Evolutionary conservation across 225 moss, liverwort and hornwort species (phyloP).

Genomic region (Physcomitrellopsis africana): DNA sequence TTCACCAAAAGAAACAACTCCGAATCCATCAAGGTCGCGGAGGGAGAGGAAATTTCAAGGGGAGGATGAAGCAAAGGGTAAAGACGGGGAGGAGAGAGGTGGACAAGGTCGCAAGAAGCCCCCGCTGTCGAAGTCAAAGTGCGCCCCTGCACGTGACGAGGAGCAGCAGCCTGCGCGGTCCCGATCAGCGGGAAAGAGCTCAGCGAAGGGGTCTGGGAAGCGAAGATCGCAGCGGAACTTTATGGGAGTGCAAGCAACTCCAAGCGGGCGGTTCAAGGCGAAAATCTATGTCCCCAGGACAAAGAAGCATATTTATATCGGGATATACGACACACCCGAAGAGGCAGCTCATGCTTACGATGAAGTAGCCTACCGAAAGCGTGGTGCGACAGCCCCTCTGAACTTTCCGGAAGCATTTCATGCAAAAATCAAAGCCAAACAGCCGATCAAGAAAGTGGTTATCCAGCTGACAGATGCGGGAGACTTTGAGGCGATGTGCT

Average conservation of each 20-base stretch:
- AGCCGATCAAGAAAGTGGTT: constrained; percentile 58
- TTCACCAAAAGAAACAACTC: constrained; percentile 34
- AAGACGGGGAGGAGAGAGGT: constrained; percentile 27
- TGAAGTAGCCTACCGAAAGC: constrained; percentile 86
- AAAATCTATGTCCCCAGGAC: constrained; percentile 96
- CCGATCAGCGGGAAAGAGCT: constrained; percentile 22
- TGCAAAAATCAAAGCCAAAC: constrained; percentile 52
- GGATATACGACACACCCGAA: constrained; percentile 92
- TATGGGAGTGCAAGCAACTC: constrained; percentile 94
- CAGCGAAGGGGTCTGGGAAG: constrained; percentile 47
- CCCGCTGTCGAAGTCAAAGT: constrained; percentile 34
- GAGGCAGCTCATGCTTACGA: constrained; percentile 97
- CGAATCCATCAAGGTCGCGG: constrained; percentile 25
- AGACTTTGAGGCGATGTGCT: constrained; percentile 73
- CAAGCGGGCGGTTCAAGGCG: constrained; percentile 91
- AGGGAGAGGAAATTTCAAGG: constrained; percentile 32
- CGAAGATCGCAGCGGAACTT: constrained; percentile 70
- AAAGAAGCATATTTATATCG: constrained; percentile 94
- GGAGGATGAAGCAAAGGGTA: constrained; percentile 23
- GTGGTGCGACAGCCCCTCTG: constrained; percentile 81
- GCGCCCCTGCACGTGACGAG: constrained; percentile 26
- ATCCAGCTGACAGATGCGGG: constrained; percentile 74
- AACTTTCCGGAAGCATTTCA: constrained; percentile 88
- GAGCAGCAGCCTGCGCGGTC: constrained; percentile 25
- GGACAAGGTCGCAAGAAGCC: constrained; percentile 42